Evolutionary conservation across 148 eudicot genomes (phyloP).

Genomic region (Polygonum aviculare): DNA sequence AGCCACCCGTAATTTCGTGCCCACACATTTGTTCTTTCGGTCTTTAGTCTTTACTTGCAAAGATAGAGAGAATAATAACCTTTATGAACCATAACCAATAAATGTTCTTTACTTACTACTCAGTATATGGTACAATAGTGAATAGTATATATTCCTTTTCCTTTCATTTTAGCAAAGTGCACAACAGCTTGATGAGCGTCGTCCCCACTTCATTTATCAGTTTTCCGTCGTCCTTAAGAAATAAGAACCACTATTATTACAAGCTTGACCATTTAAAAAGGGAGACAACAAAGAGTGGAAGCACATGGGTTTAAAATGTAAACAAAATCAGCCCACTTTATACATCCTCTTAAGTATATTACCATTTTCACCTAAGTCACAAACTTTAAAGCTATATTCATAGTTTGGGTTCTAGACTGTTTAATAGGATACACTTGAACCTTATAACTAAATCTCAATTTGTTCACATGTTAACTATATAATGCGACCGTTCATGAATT

Average conservation of each 20-base stretch:
- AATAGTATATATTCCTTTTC: background rate
- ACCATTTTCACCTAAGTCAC: no score
- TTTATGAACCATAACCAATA: background rate
- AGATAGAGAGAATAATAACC: background rate
- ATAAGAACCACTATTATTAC: no score
- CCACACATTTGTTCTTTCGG: background rate
- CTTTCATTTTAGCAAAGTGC: background rate
- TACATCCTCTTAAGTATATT: background rate
- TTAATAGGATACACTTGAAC: no score
- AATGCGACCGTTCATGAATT: no score
- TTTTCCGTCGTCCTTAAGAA: background rate
- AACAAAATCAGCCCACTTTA: background rate
- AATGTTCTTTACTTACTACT: background rate
- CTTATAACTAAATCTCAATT: no score
- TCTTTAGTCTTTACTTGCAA: background rate
- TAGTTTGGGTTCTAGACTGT: no score
- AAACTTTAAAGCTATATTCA: no score
- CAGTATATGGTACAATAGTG: background rate
- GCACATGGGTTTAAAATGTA: background rate
- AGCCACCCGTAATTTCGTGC: no score
- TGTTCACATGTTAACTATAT: no score
- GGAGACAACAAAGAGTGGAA: background rate
- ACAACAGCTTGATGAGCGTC: background rate
- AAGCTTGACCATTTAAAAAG: background rate
- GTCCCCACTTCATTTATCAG: background rate